Base-by-base conservation (phyloP, 495 filamentous ascomycete genomes). In the Penicillium ucsense region DNA sequence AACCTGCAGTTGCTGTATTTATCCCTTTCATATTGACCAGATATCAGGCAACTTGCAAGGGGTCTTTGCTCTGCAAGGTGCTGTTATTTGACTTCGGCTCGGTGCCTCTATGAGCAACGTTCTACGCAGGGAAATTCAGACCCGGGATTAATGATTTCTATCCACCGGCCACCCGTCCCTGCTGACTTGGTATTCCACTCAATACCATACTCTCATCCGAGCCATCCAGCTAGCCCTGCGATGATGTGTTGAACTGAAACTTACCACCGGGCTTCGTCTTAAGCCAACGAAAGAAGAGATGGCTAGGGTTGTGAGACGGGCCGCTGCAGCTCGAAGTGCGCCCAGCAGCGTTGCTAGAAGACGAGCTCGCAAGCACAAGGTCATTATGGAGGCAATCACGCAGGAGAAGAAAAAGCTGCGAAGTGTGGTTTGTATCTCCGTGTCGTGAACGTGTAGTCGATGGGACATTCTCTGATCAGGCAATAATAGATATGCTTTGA, bases 371-470 rank as follows among this genome's bases (percentile, higher is more conserved):
- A 79, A 70, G 60, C 71, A 83, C 55, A 79, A 81, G 50, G 73
- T 82, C 20, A 67, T 83, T 28, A 62, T 81, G 47, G 77, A 83
- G 53, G 64, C 69, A 6, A 63, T 84, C 11, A 74, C 76, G 0
- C 74, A 75, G 48, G 74, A 80, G 57, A 82, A 81, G 61, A 81
- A 76, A 50, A 81, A 76, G 45, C 64, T 83, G 32, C 65, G 68
- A 33, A 75, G 73, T 56, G 67, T 74, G 47, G 80, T 83, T 62
- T 51, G 79, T 78, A 50, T 31, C 38, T 40, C 40, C 40, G 48
- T 38, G 10, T 11, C 45, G 33, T 20, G 20, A 20, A 20, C 9
- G 11, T 5, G 5, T 47, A 29, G 29, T 57, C 42, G 34, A 47
- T 51, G 41, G 39, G 12, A 31, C 38, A 30, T 6, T 30, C 28